Percentiles rank a stretch among this genome's conserved stretches.
Evolutionary conservation across 2,329 filamentous ascomycete genomes (phyloP).

Genomic region (Neofusicoccum sp.): DNA sequence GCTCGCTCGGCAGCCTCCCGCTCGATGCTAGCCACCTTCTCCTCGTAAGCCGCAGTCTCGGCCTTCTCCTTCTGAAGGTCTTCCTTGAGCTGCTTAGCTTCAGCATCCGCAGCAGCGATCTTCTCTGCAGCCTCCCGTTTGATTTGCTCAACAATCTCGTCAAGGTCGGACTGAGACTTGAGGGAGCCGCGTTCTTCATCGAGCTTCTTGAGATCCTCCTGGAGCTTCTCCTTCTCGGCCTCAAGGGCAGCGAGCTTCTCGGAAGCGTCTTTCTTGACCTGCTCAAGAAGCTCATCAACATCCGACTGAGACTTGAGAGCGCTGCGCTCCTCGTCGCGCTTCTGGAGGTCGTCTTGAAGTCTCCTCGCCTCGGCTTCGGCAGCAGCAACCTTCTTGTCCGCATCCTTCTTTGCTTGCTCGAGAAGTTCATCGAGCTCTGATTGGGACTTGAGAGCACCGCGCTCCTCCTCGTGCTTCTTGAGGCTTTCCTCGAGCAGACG

Average conservation of each 20-base stretch:
- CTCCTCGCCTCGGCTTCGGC: slow-evolving; percentile 1
- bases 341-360: slow-evolving; percentile 2
- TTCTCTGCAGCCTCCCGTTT: slow-evolving; percentile 9
- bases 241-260: slow-evolving; percentile 8
- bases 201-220: background rate
- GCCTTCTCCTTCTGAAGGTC: slow-evolving; percentile 5
- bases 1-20: slow-evolving; percentile 8
- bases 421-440: slow-evolving; percentile 8
- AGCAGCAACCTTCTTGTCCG: background rate
- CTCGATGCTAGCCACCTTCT: slow-evolving; percentile 9
- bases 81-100: background rate
- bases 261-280: background rate
- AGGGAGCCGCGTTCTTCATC: slow-evolving; percentile 1
- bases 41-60: background rate
- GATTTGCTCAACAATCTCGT: slow-evolving; percentile 8
- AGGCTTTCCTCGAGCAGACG: slow-evolving; percentile 1
- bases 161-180: slow-evolving; percentile 4
- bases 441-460: slow-evolving; percentile 9
- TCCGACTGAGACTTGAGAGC: slow-evolving; percentile 7
- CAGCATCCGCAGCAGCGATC: slow-evolving; percentile 12
- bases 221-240: slow-evolving; percentile 1
- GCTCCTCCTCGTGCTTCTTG: slow-evolving; percentile 7
- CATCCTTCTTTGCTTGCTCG: background rate
- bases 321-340: slow-evolving; percentile 9
- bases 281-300: slow-evolving; percentile 2